Evolutionary conservation across 1,139 yeast genomes (phyloP).

Genomic region (Zygosaccharomyces sapae): DNA sequence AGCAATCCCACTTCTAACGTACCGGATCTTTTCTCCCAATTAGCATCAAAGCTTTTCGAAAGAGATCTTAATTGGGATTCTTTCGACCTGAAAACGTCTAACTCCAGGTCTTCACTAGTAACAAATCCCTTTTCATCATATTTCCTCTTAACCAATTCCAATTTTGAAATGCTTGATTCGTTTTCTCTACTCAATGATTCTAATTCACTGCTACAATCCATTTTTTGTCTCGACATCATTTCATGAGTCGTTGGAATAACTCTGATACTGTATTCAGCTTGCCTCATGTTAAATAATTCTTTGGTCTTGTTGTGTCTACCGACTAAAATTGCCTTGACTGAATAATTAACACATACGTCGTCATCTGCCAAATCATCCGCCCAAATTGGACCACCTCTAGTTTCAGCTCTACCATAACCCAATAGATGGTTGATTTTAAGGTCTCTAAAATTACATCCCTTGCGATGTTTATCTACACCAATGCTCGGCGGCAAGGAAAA

Average conservation of each 20-base stretch:
- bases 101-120: constrained; percentile 23
- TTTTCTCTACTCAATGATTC: constrained; percentile 20
- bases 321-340: constrained; percentile 34
- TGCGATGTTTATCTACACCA: constrained; percentile 49
- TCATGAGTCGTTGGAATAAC: constrained; percentile 39
- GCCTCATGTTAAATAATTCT: constrained; percentile 29
- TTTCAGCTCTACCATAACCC: constrained; percentile 42
- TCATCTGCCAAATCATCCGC: constrained; percentile 38
- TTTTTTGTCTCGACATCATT: constrained; percentile 19
- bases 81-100: constrained; percentile 22
- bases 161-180: constrained; percentile 24
- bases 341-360: constrained; percentile 27
- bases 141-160: constrained; percentile 19
- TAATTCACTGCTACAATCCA: constrained; percentile 20
- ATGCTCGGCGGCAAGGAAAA: constrained; percentile 60
- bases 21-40: constrained; percentile 5
- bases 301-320: constrained; percentile 27
- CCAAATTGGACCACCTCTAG: constrained; percentile 40
- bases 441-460: constrained; percentile 34
- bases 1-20: constrained; percentile 23
- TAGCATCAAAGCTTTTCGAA: constrained; percentile 2
- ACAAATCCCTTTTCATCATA: constrained; percentile 9
- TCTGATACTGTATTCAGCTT: constrained; percentile 34
- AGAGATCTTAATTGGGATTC: neutral
- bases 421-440: constrained; percentile 33